phyloP scores from a whole-genome alignment of 805 yeast species.

The Myxozyma neotropica region DNA sequence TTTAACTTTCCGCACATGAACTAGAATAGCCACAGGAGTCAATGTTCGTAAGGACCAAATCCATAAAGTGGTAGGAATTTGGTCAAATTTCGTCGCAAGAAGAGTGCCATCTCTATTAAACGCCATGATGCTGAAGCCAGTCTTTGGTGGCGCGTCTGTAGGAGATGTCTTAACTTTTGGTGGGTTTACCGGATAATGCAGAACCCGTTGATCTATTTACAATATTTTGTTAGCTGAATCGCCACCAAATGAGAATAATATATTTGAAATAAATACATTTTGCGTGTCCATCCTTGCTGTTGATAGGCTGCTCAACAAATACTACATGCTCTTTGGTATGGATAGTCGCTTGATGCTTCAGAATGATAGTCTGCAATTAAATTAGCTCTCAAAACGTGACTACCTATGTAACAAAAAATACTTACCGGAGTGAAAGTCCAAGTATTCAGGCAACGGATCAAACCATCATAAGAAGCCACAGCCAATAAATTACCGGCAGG shows the following conservation, averaged over 20 bases:
- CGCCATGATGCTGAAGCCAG: slow-evolving; percentile 18
- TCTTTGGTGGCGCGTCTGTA: slow-evolving; percentile 27
- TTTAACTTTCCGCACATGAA: slow-evolving; percentile 21
- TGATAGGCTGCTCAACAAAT: slow-evolving; percentile 29
- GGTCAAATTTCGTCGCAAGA: slow-evolving; percentile 26
- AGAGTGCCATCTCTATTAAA: slow-evolving; percentile 29
- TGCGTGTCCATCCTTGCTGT: slow-evolving; percentile 11
- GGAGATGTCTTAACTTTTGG: slow-evolving; percentile 13
- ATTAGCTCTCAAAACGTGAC: neutral
- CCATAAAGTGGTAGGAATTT: slow-evolving; percentile 30
- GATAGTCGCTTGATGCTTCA: slow-evolving; percentile 15
- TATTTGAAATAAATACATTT: slow-evolving; percentile 10
- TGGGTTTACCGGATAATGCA: slow-evolving; percentile 19
- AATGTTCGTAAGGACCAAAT: slow-evolving; percentile 28
- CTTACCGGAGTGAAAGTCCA: slow-evolving; percentile 32
- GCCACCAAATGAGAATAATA: neutral
- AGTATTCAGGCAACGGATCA: slow-evolving; percentile 26
- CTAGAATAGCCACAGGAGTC: slow-evolving; percentile 27
- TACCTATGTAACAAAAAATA: neutral
- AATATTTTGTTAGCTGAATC: neutral
- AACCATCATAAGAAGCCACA: slow-evolving; percentile 29
- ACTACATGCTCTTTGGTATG: slow-evolving; percentile 11
- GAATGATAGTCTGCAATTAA: slow-evolving; percentile 8
- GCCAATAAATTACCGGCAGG: slow-evolving; percentile 24
- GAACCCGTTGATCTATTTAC: slow-evolving; percentile 13